Evolutionary conservation across 768 basidiomycete genomes (phyloP).

Genomic region (Rhizopogon sp.): DNA sequence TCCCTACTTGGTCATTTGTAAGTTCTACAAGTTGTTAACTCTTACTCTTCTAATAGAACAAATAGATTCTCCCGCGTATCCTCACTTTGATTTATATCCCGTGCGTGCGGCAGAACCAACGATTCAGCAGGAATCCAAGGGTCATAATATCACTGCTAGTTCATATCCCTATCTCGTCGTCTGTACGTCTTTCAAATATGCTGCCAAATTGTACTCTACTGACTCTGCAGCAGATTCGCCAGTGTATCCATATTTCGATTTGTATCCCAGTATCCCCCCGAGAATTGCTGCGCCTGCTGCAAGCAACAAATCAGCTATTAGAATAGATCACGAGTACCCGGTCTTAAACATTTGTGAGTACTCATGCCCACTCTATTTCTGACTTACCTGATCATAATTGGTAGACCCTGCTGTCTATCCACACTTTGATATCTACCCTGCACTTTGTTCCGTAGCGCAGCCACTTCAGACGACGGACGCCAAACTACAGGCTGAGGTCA

Average conservation of each 20-base stretch:
- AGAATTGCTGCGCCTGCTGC: not conserved
- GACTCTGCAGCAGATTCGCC: conserved; percentile 29
- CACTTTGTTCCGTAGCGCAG: not conserved
- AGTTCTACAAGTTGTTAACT: not conserved
- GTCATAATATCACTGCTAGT: not conserved
- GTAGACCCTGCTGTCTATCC: conserved; percentile 17
- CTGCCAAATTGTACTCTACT: conserved; percentile 1
- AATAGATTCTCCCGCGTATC: conserved; percentile 14
- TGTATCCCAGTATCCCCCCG: conserved; percentile 16
- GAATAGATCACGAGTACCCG: conserved; percentile 7
- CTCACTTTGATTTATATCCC: conserved; percentile 12
- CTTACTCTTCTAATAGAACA: not conserved
- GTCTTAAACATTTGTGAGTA: conserved; percentile 11
- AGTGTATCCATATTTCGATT: conserved; percentile 27
- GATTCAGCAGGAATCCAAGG: not conserved
- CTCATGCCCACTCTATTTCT: conserved; percentile 9
- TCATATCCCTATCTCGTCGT: conserved; percentile 4
- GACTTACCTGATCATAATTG: conserved; percentile 4
- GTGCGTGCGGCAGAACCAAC: not conserved
- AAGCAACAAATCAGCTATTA: not conserved
- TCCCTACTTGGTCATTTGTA: conserved; percentile 12
- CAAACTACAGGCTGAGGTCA: conserved; percentile 10
- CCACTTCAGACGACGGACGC: conserved; percentile 7
- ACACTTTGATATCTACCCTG: conserved; percentile 18
- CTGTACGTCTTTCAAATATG: conserved; percentile 1